phyloP scores from a whole-genome alignment of 257 asterid genomes.

The Cordia subcordata region DNA sequence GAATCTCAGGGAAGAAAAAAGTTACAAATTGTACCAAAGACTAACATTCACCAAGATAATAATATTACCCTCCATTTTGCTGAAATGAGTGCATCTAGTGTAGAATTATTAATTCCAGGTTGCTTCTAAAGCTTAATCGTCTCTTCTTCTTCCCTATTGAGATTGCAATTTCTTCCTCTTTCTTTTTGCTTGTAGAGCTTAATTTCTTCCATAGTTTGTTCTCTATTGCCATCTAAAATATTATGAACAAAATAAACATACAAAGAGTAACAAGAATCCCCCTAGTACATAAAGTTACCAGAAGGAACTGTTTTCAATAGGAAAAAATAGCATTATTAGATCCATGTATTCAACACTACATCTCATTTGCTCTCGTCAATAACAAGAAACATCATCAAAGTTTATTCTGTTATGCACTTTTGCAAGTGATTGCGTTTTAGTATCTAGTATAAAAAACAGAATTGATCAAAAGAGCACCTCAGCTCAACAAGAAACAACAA shows the following conservation, averaged over 20 bases:
- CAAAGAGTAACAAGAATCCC: neutral
- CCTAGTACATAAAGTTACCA: too few species aligned
- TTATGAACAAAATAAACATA: neutral
- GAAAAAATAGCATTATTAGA: too few species aligned
- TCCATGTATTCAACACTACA: too few species aligned
- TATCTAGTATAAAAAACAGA: too few species aligned
- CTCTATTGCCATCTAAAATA: slow-evolving; percentile 50
- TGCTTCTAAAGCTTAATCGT: slow-evolving; percentile 69
- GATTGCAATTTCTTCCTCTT: slow-evolving; percentile 62
- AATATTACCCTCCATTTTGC: slow-evolving; percentile 76
- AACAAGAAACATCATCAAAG: too few species aligned
- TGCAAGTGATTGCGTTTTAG: too few species aligned
- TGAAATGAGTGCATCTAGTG: slow-evolving; percentile 63
- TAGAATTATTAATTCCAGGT: slow-evolving; percentile 50
- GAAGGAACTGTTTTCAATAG: too few species aligned
- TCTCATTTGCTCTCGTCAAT: too few species aligned
- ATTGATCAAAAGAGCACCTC: too few species aligned
- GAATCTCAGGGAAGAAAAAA: neutral
- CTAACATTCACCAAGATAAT: too few species aligned
- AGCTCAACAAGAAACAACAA: too few species aligned
- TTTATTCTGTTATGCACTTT: too few species aligned
- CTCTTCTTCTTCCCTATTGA: slow-evolving; percentile 65
- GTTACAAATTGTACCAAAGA: neutral
- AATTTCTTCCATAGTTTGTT: slow-evolving; percentile 62
- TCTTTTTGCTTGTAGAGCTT: slow-evolving; percentile 67